Evolutionary conservation across 441 rosid genomes (phyloP).

Genomic region (Flueggea neowawraea): DNA sequence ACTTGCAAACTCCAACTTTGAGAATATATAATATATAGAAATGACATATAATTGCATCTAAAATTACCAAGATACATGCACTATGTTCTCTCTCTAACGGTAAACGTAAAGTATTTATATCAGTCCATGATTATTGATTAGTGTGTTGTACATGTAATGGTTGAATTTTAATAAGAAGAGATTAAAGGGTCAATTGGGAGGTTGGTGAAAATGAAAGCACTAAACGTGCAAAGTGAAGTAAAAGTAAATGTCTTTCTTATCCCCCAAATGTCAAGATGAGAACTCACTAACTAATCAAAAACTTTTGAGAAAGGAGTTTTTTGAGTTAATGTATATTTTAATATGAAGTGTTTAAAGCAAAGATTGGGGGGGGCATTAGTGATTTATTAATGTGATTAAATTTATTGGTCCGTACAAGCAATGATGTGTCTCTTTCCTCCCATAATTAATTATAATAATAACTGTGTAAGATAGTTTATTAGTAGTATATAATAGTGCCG

Average conservation of each 20-base stretch:
- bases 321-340: neutral
- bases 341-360: neutral
- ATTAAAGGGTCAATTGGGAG: too few species aligned
- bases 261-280: conserved; percentile 35
- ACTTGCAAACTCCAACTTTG: too few species aligned
- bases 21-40: too few species aligned
- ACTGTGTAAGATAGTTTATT: too few species aligned
- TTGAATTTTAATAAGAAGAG: too few species aligned
- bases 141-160: too few species aligned
- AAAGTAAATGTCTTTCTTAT: conserved; percentile 3
- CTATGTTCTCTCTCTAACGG: too few species aligned
- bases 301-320: conserved; percentile 9
- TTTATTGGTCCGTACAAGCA: conserved; percentile 24
- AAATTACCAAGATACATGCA: too few species aligned
- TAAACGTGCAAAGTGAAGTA: neutral
- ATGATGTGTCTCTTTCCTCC: conserved; percentile 24
- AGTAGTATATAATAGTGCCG: neutral
- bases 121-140: too few species aligned
- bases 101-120: too few species aligned
- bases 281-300: conserved; percentile 20
- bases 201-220: neutral
- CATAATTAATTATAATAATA: neutral
- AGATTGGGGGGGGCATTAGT: conserved; percentile 9
- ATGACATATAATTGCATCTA: too few species aligned
- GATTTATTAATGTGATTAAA: conserved; percentile 12